Evolutionary conservation across 179 eudicot genomes (phyloP).

Genomic region (Camellia oleifera): DNA sequence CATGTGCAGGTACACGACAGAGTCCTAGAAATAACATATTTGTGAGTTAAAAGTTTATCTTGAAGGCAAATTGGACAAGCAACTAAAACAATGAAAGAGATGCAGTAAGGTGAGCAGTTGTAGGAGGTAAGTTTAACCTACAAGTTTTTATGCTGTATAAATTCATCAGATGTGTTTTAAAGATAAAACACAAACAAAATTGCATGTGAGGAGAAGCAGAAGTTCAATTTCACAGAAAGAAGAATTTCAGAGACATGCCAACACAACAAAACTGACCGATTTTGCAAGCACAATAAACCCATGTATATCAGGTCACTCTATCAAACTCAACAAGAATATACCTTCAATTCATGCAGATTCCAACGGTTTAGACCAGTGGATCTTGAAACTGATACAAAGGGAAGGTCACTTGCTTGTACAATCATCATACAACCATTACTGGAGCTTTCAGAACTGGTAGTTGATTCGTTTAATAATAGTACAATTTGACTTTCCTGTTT

Average conservation of each 20-base stretch:
- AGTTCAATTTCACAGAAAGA: neutral
- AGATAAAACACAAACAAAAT: neutral
- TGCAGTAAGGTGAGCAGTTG: neutral
- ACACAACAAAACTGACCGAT: neutral
- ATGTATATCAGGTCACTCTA: neutral
- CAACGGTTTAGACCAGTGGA: conserved; percentile 38
- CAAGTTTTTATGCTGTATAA: neutral
- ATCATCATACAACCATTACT: conserved; percentile 70
- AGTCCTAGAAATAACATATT: conserved; percentile 43
- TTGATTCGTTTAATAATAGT: conserved; percentile 58
- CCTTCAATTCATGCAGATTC: conserved; percentile 69
- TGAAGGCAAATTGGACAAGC: neutral
- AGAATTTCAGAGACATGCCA: neutral
- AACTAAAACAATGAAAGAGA: neutral
- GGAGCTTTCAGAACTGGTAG: conserved; percentile 56
- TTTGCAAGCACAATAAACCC: neutral
- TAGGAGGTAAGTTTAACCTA: neutral
- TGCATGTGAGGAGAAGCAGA: conserved; percentile 1
- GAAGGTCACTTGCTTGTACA: conserved; percentile 58
- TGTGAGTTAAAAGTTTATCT: neutral
- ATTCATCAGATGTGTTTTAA: conserved; percentile 1
- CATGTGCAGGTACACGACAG: conserved; percentile 48
- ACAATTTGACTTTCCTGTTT: conserved; percentile 85
- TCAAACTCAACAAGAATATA: conserved; percentile 18
- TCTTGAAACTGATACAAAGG: conserved; percentile 58